Percentiles rank a stretch among this genome's conserved stretches.
These are phyloP conservation scores for Salix suchowensis DNA, from an alignment of 345 rosid genomes.

Conservation along the genomic window DNA sequence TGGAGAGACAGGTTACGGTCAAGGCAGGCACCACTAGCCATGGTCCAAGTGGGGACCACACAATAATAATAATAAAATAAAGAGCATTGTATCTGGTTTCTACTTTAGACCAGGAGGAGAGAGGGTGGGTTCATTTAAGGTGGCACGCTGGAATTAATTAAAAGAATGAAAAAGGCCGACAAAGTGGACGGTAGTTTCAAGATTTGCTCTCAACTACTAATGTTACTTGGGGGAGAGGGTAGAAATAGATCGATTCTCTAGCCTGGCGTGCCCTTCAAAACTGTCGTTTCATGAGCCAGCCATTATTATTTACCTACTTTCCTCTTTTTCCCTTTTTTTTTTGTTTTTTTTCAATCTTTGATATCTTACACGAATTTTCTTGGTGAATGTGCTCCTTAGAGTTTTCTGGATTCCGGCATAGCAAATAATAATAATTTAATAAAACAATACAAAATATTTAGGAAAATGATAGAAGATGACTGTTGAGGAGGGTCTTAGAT, in stretches of 20 bases:
- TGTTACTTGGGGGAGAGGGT: neutral
- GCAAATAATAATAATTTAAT: too few relatives aligned
- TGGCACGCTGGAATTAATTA: neutral
- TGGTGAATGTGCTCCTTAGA: neutral
- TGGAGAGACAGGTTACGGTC: slow-evolving; percentile 18
- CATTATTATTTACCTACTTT: neutral
- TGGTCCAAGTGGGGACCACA: neutral
- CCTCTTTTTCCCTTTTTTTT: neutral
- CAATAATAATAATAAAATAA: neutral
- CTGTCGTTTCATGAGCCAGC: neutral
- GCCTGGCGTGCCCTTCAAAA: slow-evolving; percentile 6
- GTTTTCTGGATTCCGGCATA: too few relatives aligned
- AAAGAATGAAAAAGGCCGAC: slow-evolving; percentile 20
- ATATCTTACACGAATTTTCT: neutral
- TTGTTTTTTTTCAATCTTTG: neutral
- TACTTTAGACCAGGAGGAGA: neutral
- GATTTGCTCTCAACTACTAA: slow-evolving; percentile 1
- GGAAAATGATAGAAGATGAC: too few relatives aligned
- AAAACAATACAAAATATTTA: too few relatives aligned
- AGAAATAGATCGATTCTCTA: slow-evolving; percentile 4
- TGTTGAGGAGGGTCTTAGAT: too few relatives aligned
- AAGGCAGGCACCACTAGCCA: neutral
- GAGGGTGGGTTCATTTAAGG: neutral
- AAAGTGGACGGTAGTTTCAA: slow-evolving; percentile 33
- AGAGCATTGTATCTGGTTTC: neutral